Evolutionary conservation across 192 early-diverging fungal species (phyloP).

Genomic region (Backusella luteola): DNA sequence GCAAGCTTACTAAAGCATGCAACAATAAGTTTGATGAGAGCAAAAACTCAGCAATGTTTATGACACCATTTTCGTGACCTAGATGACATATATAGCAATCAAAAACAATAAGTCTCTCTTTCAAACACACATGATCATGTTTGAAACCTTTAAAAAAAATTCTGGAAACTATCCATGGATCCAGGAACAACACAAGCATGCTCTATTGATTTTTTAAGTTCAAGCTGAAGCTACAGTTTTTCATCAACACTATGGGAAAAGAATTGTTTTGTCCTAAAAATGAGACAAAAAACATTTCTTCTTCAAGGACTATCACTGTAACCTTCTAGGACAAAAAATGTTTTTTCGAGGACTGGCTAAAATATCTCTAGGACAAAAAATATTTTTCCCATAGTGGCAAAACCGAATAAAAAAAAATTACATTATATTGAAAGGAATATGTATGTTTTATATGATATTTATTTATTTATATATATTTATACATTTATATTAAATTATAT

Average conservation of each 20-base stretch:
- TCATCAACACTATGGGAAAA: no score
- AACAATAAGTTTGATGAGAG: background rate
- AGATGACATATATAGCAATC: background rate
- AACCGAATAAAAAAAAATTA: background rate
- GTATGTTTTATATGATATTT: background rate
- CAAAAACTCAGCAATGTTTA: background rate
- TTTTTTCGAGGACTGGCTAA: no score
- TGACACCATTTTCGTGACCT: background rate
- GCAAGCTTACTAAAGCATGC: background rate
- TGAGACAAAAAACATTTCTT: no score
- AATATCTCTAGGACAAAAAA: no score
- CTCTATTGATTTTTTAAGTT: background rate
- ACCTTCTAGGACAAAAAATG: no score
- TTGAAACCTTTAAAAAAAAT: background rate
- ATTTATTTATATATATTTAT: background rate
- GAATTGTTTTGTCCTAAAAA: no score
- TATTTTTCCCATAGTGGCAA: no score
- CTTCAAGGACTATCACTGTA: no score
- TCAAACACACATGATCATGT: background rate
- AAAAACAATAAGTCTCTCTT: background rate
- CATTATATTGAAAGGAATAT: background rate
- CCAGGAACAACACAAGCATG: background rate
- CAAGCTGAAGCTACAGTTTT: background rate
- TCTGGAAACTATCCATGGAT: background rate
- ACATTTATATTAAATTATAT: background rate